These are phyloP conservation scores for Candida freyschussii DNA, from an alignment of 1,139 yeast genomes.

Conservation along the genomic window DNA sequence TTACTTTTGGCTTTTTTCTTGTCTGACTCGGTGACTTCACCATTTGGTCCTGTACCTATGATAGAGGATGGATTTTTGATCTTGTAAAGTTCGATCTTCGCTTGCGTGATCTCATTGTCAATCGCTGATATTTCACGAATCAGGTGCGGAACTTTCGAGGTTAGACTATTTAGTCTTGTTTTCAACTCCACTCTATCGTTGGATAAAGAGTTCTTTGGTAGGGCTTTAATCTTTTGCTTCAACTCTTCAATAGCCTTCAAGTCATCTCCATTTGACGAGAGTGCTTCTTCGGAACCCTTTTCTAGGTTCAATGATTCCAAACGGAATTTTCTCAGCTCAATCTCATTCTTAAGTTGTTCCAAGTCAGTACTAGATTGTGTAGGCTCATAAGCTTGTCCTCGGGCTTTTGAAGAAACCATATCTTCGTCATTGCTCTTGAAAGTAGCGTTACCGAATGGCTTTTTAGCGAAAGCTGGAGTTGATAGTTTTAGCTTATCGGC, in stretches of 20 bases:
- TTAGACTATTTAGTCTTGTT: conserved; percentile 38
- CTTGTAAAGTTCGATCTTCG: conserved; percentile 63
- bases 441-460: conserved; percentile 27
- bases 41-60: conserved; percentile 82
- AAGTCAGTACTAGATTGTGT: conserved; percentile 6
- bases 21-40: conserved; percentile 78
- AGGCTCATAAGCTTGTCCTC: conserved; percentile 7
- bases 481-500: conserved; percentile 50
- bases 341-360: conserved; percentile 26
- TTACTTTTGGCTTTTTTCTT: conserved; percentile 73
- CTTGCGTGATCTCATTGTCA: conserved; percentile 63
- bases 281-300: conserved; percentile 12
- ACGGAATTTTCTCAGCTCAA: conserved; percentile 54
- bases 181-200: conserved; percentile 31
- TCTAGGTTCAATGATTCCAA: conserved; percentile 34
- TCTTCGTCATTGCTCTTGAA: conserved; percentile 37
- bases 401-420: conserved; percentile 17
- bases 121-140: conserved; percentile 60
- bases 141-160: conserved; percentile 69
- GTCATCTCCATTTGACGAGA: conserved; percentile 22
- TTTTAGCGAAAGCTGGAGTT: conserved; percentile 14
- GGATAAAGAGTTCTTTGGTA: conserved; percentile 27
- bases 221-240: conserved; percentile 51
- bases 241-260: conserved; percentile 55
- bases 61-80: conserved; percentile 63